Evolutionary conservation across 225 moss, liverwort and hornwort species (phyloP).

Genomic region (Asterella californica): DNA sequence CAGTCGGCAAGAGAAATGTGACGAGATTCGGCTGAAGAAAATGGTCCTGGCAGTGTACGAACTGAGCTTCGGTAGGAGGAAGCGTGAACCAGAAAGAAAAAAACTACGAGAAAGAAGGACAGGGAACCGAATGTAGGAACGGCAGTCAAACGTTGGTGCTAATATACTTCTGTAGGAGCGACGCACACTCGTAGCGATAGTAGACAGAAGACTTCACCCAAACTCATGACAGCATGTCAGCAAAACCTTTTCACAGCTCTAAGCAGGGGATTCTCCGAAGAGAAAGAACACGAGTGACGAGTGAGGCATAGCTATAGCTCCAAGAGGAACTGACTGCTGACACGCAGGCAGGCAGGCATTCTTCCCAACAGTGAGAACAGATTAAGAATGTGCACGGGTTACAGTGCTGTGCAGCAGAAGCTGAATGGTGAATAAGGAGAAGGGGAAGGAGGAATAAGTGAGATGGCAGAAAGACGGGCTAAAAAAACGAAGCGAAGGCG

Average conservation of each 20-base stretch:
- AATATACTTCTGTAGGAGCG: background rate
- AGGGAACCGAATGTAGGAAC: background rate
- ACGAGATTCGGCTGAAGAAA: background rate
- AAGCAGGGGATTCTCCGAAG: background rate
- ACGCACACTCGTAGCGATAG: background rate
- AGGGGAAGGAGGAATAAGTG: background rate
- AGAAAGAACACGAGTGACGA: background rate
- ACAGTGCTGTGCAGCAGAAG: background rate
- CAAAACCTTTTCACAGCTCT: background rate
- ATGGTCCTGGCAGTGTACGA: background rate
- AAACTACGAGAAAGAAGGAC: background rate
- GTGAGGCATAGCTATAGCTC: no score
- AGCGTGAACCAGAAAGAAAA: background rate
- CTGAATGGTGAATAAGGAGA: background rate
- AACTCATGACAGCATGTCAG: constrained; percentile 13
- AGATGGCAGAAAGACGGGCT: no score
- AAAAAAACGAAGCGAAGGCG: no score
- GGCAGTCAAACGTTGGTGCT: no score
- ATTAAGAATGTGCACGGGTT: background rate
- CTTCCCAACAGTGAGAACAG: background rate
- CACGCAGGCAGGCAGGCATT: background rate
- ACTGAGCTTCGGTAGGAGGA: no score
- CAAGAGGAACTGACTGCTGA: background rate
- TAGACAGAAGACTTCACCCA: background rate
- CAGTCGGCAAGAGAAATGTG: background rate